Evolutionary conservation across 2,329 filamentous ascomycete species (phyloP).

Genomic region (Amesomyces nigricolor): DNA sequence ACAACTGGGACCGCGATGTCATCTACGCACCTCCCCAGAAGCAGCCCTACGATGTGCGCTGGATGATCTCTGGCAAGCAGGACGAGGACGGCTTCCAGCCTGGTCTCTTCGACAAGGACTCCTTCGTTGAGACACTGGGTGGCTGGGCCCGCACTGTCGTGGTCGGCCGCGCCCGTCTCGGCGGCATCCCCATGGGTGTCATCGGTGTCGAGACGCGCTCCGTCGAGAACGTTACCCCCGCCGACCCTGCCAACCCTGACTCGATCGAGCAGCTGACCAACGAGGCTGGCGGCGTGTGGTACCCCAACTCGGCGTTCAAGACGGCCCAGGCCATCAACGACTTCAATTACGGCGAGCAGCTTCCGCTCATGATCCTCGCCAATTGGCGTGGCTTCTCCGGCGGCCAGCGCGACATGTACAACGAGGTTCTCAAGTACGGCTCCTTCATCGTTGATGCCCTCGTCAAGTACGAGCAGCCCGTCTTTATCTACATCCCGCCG

Average conservation of each 20-base stretch:
- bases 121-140: constrained; percentile 92
- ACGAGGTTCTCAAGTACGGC: constrained; percentile 98
- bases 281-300: constrained; percentile 98
- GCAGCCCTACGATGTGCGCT: constrained; percentile 86
- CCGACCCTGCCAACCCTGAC: constrained; percentile 95
- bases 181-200: constrained; percentile 96
- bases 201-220: constrained; percentile 94
- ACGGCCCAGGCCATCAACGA: constrained; percentile 97
- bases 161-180: constrained; percentile 89
- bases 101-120: constrained; percentile 93
- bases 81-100: constrained; percentile 80
- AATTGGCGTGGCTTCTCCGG: constrained; percentile 99
- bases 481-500: constrained; percentile 98
- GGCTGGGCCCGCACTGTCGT: constrained; percentile 98
- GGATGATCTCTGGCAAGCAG: constrained; percentile 83
- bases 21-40: constrained; percentile 75
- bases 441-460: constrained; percentile 98
- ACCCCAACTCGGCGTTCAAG: constrained; percentile 99
- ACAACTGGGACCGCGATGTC: constrained; percentile 90
- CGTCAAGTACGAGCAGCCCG: constrained; percentile 96
- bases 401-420: constrained; percentile 99
- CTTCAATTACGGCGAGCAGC: constrained; percentile 98
- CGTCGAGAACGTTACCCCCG: constrained; percentile 93
- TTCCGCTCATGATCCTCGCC: constrained; percentile 97
- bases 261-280: constrained; percentile 93